Evolutionary conservation across 352 stramenopile genomes (phyloP).

Genomic region (Ophiocytium majus): DNA sequence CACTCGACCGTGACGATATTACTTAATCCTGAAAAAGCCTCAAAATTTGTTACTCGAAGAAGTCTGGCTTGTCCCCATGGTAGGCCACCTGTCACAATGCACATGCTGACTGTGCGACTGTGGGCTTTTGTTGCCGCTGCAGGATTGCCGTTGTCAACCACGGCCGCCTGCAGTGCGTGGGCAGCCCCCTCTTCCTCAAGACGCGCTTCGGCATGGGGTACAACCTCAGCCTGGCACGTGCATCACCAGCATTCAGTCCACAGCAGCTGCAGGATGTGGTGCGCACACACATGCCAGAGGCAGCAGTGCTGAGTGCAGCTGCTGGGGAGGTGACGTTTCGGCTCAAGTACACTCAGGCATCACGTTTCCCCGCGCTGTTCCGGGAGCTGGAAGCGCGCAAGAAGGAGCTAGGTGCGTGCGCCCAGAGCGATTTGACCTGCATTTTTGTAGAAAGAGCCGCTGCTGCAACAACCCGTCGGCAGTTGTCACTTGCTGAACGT

Average conservation of each 20-base stretch:
- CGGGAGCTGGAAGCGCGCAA: slow-evolving; percentile 70
- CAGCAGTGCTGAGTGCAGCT: slow-evolving; percentile 76
- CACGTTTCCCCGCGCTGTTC: slow-evolving; percentile 82
- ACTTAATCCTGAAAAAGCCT: no score
- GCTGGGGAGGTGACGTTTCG: slow-evolving; percentile 91
- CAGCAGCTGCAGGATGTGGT: slow-evolving; percentile 27
- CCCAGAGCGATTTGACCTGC: no score
- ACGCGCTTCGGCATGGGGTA: slow-evolving; percentile 63
- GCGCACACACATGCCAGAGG: slow-evolving; percentile 44
- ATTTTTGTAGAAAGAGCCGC: no score
- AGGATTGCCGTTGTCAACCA: slow-evolving; percentile 44
- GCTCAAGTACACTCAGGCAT: slow-evolving; percentile 72
- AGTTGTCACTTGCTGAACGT: no score
- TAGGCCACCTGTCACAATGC: no score
- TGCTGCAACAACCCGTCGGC: no score
- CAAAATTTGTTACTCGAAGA: no score
- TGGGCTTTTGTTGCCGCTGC: neutral
- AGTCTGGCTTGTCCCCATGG: no score
- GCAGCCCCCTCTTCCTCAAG: slow-evolving; percentile 63
- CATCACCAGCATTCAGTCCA: slow-evolving; percentile 5
- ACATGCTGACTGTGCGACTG: no score
- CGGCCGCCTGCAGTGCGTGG: slow-evolving; percentile 50
- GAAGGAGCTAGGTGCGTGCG: slow-evolving; percentile 56
- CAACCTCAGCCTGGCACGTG: slow-evolving; percentile 56
- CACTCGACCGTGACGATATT: no score